Base-by-base conservation (phyloP, 2,329 filamentous ascomycete species). In the Cladophialophora exuberans region DNA sequence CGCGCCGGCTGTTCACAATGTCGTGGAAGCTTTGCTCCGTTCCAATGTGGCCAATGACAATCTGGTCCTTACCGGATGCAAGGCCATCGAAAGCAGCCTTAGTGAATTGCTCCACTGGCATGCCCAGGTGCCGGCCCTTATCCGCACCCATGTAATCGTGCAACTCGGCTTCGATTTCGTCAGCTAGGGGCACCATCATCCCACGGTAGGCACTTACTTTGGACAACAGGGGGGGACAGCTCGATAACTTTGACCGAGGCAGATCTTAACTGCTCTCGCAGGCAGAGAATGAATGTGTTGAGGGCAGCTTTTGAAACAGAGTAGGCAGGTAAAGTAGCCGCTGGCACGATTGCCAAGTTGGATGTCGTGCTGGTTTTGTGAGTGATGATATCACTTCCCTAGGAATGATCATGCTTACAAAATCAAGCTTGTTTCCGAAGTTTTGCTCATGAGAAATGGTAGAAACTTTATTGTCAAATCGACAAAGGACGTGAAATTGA, bases 271-370 rank as follows among this genome's bases (percentile, higher is more conserved):
- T 79, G 72, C 48, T 75, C 69, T 4, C 77, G 69, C 15, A 79
- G 62, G 36, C 71, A 75, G 54, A 79, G 71, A 20, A 72, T 62
- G 46, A 79, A 79, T 3, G 70, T 69, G 61, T 81, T 78, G 31
- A 83, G 65, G 2, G 80, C 81, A 0, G 79, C 75, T 62, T 83
- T 83, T 9, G 76, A 76, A 1, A 78, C 78, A 48, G 75, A 81
- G 70, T 83, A 83, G 30, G 76, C 79, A 1, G 75, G 72, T 61
- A 77, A 73, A 0, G 69, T 66, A n/a, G 71, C 65, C 1, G 75
- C 69, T 0, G 79, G 80, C 9, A 82, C 69, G 7, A 82, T 66
- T 6, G 73, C 72, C 2, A 83, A 70, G 42, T 73, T 73, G 0
- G 75, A 76, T 9, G 67, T 65, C 1, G 72, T 76, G 52, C 73